Conservation (phyloP, 2,329 filamentous ascomycete species). For the Triangularia setosa region DNA sequence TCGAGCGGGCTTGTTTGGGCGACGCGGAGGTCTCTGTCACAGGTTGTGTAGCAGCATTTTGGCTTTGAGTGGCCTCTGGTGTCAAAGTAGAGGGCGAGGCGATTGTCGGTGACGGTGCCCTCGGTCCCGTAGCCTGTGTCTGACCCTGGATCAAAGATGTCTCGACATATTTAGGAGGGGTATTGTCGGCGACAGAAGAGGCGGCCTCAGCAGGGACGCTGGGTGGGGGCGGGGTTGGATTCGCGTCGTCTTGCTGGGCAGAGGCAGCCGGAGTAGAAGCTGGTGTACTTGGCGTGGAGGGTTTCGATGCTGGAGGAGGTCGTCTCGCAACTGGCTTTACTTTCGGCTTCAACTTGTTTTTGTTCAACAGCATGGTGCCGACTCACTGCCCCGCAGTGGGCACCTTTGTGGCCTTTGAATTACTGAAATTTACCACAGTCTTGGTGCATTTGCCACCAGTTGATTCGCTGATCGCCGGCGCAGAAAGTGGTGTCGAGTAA, state of each 20-base stretch:
- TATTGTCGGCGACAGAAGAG: neutral
- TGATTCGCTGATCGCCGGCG: neutral
- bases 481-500: neutral
- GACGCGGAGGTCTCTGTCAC: neutral
- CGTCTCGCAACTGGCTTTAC: constrained; percentile 5
- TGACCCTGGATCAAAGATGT: neutral
- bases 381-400: constrained; percentile 18
- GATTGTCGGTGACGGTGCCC: neutral
- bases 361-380: constrained; percentile 17
- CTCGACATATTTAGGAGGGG: neutral
- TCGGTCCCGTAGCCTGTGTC: neutral
- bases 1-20: neutral
- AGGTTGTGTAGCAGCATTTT: neutral
- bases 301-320: constrained; percentile 8
- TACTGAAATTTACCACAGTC: neutral
- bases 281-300: neutral
- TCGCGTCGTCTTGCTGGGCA: neutral
- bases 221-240: neutral
- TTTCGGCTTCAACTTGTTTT: constrained; percentile 14
- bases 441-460: neutral
- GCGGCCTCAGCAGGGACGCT: neutral
- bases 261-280: neutral
- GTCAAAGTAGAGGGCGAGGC: neutral
- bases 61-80: neutral
- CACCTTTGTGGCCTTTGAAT: neutral